phyloP scores from a whole-genome alignment of 495 filamentous ascomycete species.

The Acidiella bohemica region DNA sequence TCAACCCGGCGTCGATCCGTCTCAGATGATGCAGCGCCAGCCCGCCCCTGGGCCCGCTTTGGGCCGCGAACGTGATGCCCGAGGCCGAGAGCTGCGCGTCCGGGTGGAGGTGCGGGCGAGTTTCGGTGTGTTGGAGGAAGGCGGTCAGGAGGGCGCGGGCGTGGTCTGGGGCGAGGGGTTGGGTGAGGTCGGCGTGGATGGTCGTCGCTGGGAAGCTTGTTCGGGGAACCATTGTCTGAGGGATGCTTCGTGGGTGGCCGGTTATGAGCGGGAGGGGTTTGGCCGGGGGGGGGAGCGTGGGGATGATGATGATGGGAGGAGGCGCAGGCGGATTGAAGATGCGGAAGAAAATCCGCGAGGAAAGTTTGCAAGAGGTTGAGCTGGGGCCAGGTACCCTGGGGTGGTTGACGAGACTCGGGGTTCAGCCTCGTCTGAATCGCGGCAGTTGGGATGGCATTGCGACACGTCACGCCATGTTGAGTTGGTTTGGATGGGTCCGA shows the following conservation, averaged over 20 bases:
- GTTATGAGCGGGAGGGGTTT: slow-evolving; percentile 4
- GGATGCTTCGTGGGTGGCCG: slow-evolving; percentile 15
- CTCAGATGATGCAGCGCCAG: slow-evolving; percentile 51
- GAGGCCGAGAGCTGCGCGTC: slow-evolving; percentile 48
- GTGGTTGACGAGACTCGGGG: too few relatives aligned
- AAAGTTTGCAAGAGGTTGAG: background rate
- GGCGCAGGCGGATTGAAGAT: too few relatives aligned
- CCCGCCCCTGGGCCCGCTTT: slow-evolving; percentile 38
- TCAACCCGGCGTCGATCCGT: slow-evolving; percentile 50
- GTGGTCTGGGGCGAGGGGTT: slow-evolving; percentile 35
- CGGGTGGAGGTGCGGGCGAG: slow-evolving; percentile 50
- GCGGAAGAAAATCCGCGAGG: too few relatives aligned
- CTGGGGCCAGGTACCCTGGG: too few relatives aligned
- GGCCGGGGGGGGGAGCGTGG: background rate
- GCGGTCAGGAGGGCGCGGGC: slow-evolving; percentile 44
- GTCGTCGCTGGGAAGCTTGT: slow-evolving; percentile 32
- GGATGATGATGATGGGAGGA: too few relatives aligned
- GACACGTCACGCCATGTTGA: too few relatives aligned
- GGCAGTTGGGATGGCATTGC: too few relatives aligned
- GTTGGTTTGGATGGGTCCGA: too few relatives aligned
- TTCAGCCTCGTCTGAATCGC: too few relatives aligned
- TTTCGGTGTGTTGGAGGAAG: slow-evolving; percentile 43
- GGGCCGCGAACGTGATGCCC: slow-evolving; percentile 39
- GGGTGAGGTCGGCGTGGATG: slow-evolving; percentile 27
- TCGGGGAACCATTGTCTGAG: slow-evolving; percentile 26